Evolutionary conservation across 768 basidiomycete genomes (phyloP), one percentile per base, ranked within the genome.

Genomic region (Cystobasidium ongulense): DNA sequence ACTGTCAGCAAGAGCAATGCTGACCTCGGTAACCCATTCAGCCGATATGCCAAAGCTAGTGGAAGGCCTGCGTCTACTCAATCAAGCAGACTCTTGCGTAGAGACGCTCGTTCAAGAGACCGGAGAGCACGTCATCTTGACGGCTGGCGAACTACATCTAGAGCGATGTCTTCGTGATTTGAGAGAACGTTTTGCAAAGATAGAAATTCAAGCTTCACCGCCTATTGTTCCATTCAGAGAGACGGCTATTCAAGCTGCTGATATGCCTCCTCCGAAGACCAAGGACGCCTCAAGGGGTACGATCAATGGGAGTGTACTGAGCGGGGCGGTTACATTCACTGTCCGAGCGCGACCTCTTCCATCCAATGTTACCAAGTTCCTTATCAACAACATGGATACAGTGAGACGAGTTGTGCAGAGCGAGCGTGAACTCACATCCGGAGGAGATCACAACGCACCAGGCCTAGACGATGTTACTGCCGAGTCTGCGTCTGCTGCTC

Each of bases 141-240:
- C 91, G 1, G 96, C 96, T 0, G 96, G 96, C 36, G 95, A 98
- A 79, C 82, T 99, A 57, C 96, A 98, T 81, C 83, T 97, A 29
- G 96, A 97, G 93, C 87, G 96, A 75, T 99, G 96, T 81, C 82
- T 98, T 52, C 95, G 92, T 81, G 96, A 98, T 81, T 83, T 99
- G n/a, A 86, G 90, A 25, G 96, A 98, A 80, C 85, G 96, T 39
- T 98, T 97, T 81, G 95, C 96, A 1, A 86, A 88, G 74, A 87
- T 97, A 38, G 91, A 91, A 59, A 93, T 99, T 35, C 92, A 93
- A 77, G 88, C 89, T 1, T 97, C 94, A 0, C 88, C 92, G 77
- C 93, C 94, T 0, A 97, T 98, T 72, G 96, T 99, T 1, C 96
- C 96, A 13, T 99, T 97, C 84, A 86, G 96, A 46, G 96, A 98